Base-by-base conservation (phyloP, 2,329 filamentous ascomycete species). In the Ceratocystis harringtonii region DNA sequence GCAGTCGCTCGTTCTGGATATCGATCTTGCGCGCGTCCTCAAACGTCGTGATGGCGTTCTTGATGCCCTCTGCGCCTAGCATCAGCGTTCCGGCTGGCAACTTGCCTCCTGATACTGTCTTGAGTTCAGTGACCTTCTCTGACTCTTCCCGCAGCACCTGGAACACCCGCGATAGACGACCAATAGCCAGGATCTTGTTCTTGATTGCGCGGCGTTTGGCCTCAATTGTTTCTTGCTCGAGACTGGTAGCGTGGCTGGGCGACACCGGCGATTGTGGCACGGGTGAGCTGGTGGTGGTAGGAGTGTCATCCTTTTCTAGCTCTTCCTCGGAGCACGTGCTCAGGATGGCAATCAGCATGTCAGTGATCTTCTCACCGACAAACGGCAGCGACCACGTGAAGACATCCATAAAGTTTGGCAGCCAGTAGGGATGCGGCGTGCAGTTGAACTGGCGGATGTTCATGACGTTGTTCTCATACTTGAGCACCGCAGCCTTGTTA, bases 391-490 rank as follows among this genome's bases (percentile, higher is more conserved):
- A 99, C 94, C 94, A 99, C n/a, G 94, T 99, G 74, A 99, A 99
- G 69, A 99, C 94, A 73, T 99, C 94, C 94, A 99, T 99, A 74
- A 99, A 99, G 79, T 99, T 99, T 65, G 94, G 94, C 61, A 99
- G 84, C 94, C 94, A 99, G 80, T 99, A 99, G 5, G 94, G 94
- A 75, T 99, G 94, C 43, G 94, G 94, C 25, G 94, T 97, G 83
- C 92, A 99, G 81, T 99, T 99, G 80, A 99, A 99, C 76, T 99
- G 94, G 67, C 94, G 85, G 74, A 99, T 99, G 80, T 99, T 99
- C 94, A 99, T 99, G 68, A 99, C 94, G 73, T 99, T 99, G 78
- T 99, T 99, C 79, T 99, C 94, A 75, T 99, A 99, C 79, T 99
- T 99, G 72, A 99, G 80, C 50, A 99, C 94, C 0, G 94, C 94